Evolutionary conservation across 768 basidiomycete species (phyloP).

Genomic region (Pisolithus albus): DNA sequence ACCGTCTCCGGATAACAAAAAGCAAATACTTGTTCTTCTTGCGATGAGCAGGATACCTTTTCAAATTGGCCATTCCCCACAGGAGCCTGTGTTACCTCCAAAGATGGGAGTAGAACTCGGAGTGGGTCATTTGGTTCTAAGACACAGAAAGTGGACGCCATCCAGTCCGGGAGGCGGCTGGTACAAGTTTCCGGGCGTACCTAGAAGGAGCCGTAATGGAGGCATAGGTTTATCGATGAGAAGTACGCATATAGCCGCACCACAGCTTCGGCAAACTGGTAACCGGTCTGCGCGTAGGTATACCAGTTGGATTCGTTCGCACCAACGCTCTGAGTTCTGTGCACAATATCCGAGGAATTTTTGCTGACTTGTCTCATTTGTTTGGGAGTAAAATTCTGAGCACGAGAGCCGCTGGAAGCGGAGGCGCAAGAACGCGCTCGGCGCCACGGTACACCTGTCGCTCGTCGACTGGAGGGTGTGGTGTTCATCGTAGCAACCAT

Average conservation of each 20-base stretch:
- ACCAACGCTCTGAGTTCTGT: neutral
- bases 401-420: conserved; percentile 35
- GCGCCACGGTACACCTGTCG: conserved; percentile 19
- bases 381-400: conserved; percentile 31
- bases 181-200: conserved; percentile 15
- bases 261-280: conserved; percentile 8
- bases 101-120: conserved; percentile 24
- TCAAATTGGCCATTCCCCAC: neutral
- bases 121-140: conserved; percentile 33
- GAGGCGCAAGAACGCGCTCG: conserved; percentile 36
- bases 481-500: conserved; percentile 58
- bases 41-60: conserved; percentile 2
- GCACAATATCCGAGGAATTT: conserved; percentile 41
- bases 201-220: conserved; percentile 9
- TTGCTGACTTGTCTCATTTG: conserved; percentile 29
- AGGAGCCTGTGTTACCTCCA: conserved; percentile 5
- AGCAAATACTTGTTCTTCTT: conserved; percentile 20
- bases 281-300: conserved; percentile 3
- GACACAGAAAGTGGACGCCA: conserved; percentile 43
- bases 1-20: conserved; percentile 22
- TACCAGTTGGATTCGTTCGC: neutral
- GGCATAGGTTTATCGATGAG: conserved; percentile 8
- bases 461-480: conserved; percentile 20
- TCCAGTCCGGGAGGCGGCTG: conserved; percentile 48
- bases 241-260: conserved; percentile 27